Base-by-base conservation (phyloP, 805 yeast genomes). In the Ogataea ramenticola region DNA sequence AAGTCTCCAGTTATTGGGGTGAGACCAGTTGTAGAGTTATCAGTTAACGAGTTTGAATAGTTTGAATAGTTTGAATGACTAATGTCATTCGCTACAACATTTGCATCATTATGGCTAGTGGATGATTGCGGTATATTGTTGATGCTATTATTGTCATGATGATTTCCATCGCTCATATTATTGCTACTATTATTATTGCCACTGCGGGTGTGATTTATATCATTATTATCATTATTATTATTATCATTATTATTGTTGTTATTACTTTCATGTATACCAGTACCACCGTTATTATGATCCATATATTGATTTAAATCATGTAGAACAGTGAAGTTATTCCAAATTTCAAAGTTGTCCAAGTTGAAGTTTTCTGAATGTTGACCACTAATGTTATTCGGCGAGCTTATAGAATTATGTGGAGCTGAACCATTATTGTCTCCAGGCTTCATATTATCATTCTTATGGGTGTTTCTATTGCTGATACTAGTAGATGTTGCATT, bases 341-440 rank as follows among this genome's bases (percentile, higher is more conserved):
- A 46, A 8, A 54, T 31, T 19, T 54, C 60, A 46, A 56, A 49
- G 29, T 49, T 39, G 1, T 56, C 57, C 21, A 55, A 53, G 15
- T n/a, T 45, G 44, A 36, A 36, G 4, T 15, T 20, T 5, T 36
- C 26, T 17, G 7, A 10, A 26, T 36, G n/a, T 11, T 14, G n/a
- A 26, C 26, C 5, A 10, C 6, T 24, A 10, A 10, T 10, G 10
- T 24, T 24, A 24, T 24, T 24, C 27, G 27, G 27, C 27, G 27
- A 24, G 27, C 10, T 24, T 24, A 24, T 24, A 24, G 27, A 10
- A 24, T 24, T 24, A 24, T 24, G 27, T 24, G 27, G 27, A 7
- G 30, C 14, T 4, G 21, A 22, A 26, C 26, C 26, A 8, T 5
- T 36, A 22, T 22, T 36, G 15, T 22, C 22, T 3, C 22, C 15